These are phyloP conservation scores for Debaryomyces robertsiae DNA, from an alignment of 1,139 yeast genomes.

Conservation along the genomic window DNA sequence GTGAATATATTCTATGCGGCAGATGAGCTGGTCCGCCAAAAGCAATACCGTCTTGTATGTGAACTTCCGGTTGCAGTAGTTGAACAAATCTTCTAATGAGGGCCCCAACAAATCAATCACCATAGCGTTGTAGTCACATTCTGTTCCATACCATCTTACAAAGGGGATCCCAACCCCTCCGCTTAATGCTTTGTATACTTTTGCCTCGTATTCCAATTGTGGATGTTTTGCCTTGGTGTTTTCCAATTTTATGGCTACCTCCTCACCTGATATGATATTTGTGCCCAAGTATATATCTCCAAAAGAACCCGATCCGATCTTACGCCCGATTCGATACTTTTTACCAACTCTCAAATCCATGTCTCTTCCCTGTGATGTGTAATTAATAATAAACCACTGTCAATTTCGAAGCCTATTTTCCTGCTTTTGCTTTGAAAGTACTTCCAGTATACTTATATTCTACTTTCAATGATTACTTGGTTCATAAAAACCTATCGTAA, in stretches of 20 bases:
- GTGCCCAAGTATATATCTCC: slow-evolving; percentile 96
- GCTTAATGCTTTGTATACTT: slow-evolving; percentile 89
- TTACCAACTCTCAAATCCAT: slow-evolving; percentile 91
- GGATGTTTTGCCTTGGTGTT: slow-evolving; percentile 92
- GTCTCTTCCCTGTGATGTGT: slow-evolving; percentile 9
- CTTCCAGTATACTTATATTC: neutral
- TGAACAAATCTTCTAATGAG: slow-evolving; percentile 90
- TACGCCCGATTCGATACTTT: slow-evolving; percentile 92
- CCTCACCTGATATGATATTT: slow-evolving; percentile 93
- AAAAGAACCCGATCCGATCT: slow-evolving; percentile 96
- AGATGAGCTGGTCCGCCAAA: slow-evolving; percentile 91
- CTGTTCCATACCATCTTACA: slow-evolving; percentile 96
- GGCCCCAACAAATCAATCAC: slow-evolving; percentile 96
- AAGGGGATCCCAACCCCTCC: slow-evolving; percentile 98
- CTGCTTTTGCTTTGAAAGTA: too few species aligned
- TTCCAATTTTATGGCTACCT: slow-evolving; percentile 94
- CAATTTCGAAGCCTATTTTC: too few species aligned
- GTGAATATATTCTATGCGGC: slow-evolving; percentile 93
- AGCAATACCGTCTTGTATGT: slow-evolving; percentile 90
- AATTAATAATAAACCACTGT: neutral
- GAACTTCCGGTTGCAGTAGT: slow-evolving; percentile 92
- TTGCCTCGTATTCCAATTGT: slow-evolving; percentile 93
- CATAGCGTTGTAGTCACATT: slow-evolving; percentile 95
- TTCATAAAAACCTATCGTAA: neutral
- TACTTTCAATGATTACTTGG: too few species aligned